Conservation (phyloP, 2,329 filamentous ascomycete species). For the Ilyonectria sp. region DNA sequence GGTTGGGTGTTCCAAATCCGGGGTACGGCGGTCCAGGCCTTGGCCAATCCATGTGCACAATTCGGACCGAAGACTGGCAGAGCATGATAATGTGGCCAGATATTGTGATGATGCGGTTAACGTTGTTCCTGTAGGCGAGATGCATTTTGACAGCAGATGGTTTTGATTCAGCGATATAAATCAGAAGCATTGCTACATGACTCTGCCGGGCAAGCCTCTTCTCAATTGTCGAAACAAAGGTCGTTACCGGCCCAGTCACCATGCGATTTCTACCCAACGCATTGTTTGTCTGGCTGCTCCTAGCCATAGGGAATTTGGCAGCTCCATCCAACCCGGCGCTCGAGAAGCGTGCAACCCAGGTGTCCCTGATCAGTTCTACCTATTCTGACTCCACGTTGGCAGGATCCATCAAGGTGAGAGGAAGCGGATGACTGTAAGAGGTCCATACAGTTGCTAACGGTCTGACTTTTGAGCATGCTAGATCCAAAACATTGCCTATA, state of each 20-base stretch:
- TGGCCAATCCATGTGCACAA: not conserved
- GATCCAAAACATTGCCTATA: slow-evolving; percentile 15
- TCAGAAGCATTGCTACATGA: not conserved
- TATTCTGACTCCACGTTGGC: slow-evolving; percentile 10
- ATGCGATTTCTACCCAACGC: not conserved
- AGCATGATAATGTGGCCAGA: slow-evolving; percentile 2
- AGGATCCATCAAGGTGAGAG: slow-evolving; percentile 13
- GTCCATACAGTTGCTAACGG: not conserved
- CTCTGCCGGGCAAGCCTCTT: not conserved
- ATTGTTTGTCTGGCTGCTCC: slow-evolving; percentile 14
- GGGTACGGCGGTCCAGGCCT: not conserved
- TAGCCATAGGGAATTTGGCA: slow-evolving; percentile 4
- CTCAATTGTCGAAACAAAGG: not conserved
- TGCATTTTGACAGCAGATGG: not conserved
- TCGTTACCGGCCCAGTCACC: not conserved
- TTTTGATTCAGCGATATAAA: not conserved
- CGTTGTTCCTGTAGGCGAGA: not conserved
- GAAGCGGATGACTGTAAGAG: slow-evolving; percentile 1
- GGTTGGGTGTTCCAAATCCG: not conserved
- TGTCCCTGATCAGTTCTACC: slow-evolving; percentile 10
- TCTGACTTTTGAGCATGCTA: not conserved
- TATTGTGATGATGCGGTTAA: not conserved
- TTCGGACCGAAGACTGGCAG: not conserved
- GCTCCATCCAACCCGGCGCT: slow-evolving; percentile 4
- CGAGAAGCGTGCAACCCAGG: slow-evolving; percentile 10